phyloP scores from a whole-genome alignment of 2,329 filamentous ascomycete species.

The Fusarium nematophilum region DNA sequence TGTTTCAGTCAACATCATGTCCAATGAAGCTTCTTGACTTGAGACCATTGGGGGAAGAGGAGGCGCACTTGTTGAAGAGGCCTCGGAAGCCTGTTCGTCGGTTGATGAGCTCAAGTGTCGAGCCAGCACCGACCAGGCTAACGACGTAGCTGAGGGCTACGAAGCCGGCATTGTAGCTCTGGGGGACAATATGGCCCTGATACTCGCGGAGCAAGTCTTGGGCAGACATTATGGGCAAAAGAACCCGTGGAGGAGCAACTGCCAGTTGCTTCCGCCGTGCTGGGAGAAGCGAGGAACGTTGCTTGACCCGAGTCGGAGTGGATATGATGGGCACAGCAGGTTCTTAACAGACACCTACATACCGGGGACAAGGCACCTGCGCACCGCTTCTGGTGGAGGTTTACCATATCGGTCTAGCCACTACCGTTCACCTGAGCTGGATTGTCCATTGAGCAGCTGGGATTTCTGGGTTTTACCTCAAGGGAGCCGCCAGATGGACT shows the following conservation, averaged over 20 bases:
- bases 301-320: not conserved
- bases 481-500: conserved; percentile 29
- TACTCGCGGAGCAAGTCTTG: conserved; percentile 54
- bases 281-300: conserved; percentile 14
- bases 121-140: conserved; percentile 80
- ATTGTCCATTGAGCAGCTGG: conserved; percentile 19
- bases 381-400: conserved; percentile 31
- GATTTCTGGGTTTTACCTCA: conserved; percentile 17
- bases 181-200: conserved; percentile 58
- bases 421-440: conserved; percentile 16
- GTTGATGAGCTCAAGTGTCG: conserved; percentile 85
- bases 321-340: conserved; percentile 23
- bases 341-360: conserved; percentile 34
- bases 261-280: conserved; percentile 20
- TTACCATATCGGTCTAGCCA: conserved; percentile 21
- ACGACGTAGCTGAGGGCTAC: conserved; percentile 80
- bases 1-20: conserved; percentile 44
- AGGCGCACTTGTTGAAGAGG: conserved; percentile 73
- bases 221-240: conserved; percentile 34
- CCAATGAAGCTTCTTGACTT: not conserved
- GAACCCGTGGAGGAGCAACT: conserved; percentile 20
- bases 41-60: conserved; percentile 1
- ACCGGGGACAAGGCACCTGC: conserved; percentile 2
- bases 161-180: conserved; percentile 68
- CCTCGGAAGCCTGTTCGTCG: conserved; percentile 77